Conservation (phyloP, 2,329 filamentous ascomycete genomes). For the Trichoderma sp. region DNA sequence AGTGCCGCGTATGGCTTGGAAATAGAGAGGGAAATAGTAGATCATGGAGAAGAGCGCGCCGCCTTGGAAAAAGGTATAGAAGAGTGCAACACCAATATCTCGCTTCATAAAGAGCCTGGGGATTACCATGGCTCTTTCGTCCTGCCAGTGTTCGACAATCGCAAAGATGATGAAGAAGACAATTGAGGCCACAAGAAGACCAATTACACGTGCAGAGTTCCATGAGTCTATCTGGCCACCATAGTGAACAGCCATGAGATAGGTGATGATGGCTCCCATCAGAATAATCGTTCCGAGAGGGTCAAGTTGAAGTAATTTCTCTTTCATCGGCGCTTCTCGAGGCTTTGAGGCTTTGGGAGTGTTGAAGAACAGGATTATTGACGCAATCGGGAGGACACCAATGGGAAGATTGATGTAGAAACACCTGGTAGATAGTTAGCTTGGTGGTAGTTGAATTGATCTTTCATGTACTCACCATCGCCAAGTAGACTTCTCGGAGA, state of each 20-base stretch:
- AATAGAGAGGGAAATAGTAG: slow-evolving; percentile 46
- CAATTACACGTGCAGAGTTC: slow-evolving; percentile 39
- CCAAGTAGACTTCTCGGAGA: slow-evolving; percentile 31
- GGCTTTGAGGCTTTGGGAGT: slow-evolving; percentile 36
- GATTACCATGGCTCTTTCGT: slow-evolving; percentile 42
- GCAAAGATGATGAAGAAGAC: slow-evolving; percentile 35
- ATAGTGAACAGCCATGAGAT: slow-evolving; percentile 50
- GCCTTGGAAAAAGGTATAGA: slow-evolving; percentile 40
- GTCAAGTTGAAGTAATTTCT: slow-evolving; percentile 44
- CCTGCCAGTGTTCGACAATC: slow-evolving; percentile 38
- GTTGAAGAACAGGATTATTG: slow-evolving; percentile 36
- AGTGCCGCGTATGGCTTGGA: slow-evolving; percentile 37
- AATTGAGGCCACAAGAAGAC: slow-evolving; percentile 38
- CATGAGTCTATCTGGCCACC: slow-evolving; percentile 42
- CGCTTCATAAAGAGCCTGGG: slow-evolving; percentile 38
- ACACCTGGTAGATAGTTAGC: background rate
- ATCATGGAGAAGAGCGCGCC: slow-evolving; percentile 41
- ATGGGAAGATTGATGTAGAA: slow-evolving; percentile 37
- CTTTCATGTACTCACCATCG: slow-evolving; percentile 26
- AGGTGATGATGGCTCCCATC: slow-evolving; percentile 40
- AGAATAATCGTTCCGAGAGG: slow-evolving; percentile 33
- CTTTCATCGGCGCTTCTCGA: slow-evolving; percentile 32
- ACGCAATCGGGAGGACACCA: slow-evolving; percentile 25
- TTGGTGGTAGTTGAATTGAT: background rate
- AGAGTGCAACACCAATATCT: slow-evolving; percentile 33